Evolutionary conservation across 257 asterid genomes (phyloP), one percentile per base, ranked within the genome.

Genomic region (Solanum pinnatisectum): DNA sequence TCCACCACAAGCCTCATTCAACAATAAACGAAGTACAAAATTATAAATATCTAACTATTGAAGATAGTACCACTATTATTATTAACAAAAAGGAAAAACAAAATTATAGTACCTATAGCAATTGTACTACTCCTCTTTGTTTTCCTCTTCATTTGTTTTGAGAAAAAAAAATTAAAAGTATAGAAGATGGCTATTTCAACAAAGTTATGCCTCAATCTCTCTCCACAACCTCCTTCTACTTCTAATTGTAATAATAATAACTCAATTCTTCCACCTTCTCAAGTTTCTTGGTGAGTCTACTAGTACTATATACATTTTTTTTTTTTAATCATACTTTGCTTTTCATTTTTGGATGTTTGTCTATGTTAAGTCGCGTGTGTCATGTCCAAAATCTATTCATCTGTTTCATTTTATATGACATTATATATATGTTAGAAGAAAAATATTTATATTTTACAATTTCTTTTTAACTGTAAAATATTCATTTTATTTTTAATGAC

Each of bases 181-280:
- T 33, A 22, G 84, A 35, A 18, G 79, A 95, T 95, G 98, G 94
- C 87, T 42, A 77, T 93, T 84, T 89, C 93, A 81, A 90, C 91
- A 12, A 90, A 86, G 79, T 90, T 96, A 88, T 90, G 91, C 92
- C 94, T 94, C 87, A 92, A 92, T 83, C 85, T 40, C n/a, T 87
- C 90, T 15, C 88, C 93, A 15, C 88, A 90, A 9, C 88, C 92
- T 63, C 92, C 94, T 37, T 49, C 32, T 63, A 49, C 94, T 73
- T 35, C 82, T 20, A 73, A 36, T 15, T 71, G 3, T 23, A 42
- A 83, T 46, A 46, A 46, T 46, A 46, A 52, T 52, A 16, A 52
- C 40, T 42, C 90, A 4, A 35, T 87, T 36, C 44, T 92, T 23
- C 89, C 89, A 16, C 39, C 35, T 83, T 87, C 91, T 46, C 87